Base-by-base conservation (phyloP, 2,329 filamentous ascomycete species). In the Apiospora saccharicola region DNA sequence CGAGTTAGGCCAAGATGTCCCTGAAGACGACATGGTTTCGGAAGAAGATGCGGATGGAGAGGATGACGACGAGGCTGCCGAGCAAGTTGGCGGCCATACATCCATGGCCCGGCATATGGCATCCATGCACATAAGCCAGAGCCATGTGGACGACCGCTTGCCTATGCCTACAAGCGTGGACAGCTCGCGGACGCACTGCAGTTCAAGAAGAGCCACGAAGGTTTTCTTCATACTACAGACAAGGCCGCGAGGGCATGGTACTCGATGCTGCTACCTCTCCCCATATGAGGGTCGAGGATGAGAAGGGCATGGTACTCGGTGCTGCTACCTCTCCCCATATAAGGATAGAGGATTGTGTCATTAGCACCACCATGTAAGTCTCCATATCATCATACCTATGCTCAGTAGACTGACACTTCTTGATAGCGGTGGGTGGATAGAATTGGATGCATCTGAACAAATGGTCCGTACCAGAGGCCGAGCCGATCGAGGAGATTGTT, bases 41-140 rank as follows among this genome's bases (percentile, higher is more conserved):
- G 78, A 75, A 6, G 77, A 73, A 26, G 75, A 77, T 13, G 77
- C 75, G 19, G 76, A 73, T 5, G 78, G 79, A 13, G 75, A 72
- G 2, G 77, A 75, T 71, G 79, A 79, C 13, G 76, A 76, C n/a
- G 79, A 78, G 26, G 79, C 79, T 47, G 80, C 80, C 2, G 82
- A 85, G n/a, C 85, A 87, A 34, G 83, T 86, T 8, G 85, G 85
- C 4, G 88, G 90, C 19, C 78, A 81, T 5, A 76, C 79, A 1
- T n/a, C 46, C 43, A 5, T 13, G 5, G 10, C 3, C n/a, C 24
- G 7, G 13, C 5, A 4, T 49, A 13, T 3, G 57, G 14, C 13
- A n/a, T 64, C 2, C 57, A 64, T 4, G 34, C 3, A n/a, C 13
- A 6, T 4, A 68, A 68, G n/a, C 14, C n/a, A 5, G 41, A 46